These are phyloP conservation scores for Penicillium salamii DNA, from an alignment of 495 filamentous ascomycete genomes.

Conservation along the genomic window DNA sequence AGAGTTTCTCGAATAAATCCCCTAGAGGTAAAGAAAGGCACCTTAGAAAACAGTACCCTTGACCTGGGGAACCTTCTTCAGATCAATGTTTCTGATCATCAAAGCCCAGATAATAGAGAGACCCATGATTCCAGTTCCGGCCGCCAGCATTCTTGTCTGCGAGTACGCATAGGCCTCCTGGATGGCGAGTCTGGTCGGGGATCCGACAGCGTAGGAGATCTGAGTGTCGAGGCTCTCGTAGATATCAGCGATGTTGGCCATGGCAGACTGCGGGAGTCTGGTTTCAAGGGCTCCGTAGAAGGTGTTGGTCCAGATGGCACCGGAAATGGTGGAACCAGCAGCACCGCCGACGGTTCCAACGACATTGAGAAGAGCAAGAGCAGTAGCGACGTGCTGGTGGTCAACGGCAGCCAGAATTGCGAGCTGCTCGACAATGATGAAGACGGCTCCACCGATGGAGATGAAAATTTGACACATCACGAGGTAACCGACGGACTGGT, in stretches of 20 bases:
- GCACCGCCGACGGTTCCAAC: conserved; percentile 61
- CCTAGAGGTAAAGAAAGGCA: background rate
- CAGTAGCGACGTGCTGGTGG: conserved; percentile 62
- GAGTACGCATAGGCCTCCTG: conserved; percentile 51
- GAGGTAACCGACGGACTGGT: conserved; percentile 56
- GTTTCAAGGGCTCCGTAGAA: conserved; percentile 50
- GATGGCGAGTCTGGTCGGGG: conserved; percentile 49
- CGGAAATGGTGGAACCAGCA: conserved; percentile 58
- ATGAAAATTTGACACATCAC: conserved; percentile 73
- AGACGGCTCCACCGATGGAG: conserved; percentile 55
- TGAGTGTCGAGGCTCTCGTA: conserved; percentile 47
- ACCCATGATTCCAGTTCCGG: conserved; percentile 30
- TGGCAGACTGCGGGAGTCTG: conserved; percentile 49
- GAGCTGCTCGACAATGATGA: conserved; percentile 62
- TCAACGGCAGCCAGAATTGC: conserved; percentile 60
- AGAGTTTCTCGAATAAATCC: background rate
- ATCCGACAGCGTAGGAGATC: conserved; percentile 50
- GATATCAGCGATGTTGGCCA: conserved; percentile 42
- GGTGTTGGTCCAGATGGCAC: conserved; percentile 61
- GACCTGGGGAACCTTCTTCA: conserved; percentile 18
- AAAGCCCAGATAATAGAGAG: conserved; percentile 33
- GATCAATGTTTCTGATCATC: conserved; percentile 16
- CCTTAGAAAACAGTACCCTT: conserved; percentile 19
- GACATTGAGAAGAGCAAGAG: conserved; percentile 60
- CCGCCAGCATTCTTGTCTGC: conserved; percentile 33